phyloP scores from a whole-genome alignment of 306 rosid genomes.

The Albizia julibrissin region DNA sequence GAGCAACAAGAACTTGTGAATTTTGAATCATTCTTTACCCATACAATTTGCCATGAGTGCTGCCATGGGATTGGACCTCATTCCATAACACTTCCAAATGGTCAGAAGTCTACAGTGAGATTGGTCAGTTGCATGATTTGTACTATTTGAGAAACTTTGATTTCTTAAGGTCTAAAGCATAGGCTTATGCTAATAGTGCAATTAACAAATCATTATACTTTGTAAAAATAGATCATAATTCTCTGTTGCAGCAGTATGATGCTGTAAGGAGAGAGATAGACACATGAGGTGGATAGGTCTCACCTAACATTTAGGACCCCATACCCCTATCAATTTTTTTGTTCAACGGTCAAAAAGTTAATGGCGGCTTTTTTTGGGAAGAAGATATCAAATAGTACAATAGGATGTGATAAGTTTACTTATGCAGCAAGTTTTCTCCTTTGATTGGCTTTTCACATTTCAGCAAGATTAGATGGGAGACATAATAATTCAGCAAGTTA shows the following conservation, averaged over 20 bases:
- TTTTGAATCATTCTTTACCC: conserved; percentile 94
- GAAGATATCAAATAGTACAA: background rate
- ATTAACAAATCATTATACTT: background rate
- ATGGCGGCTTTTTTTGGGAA: background rate
- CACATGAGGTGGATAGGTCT: background rate
- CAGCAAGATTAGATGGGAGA: background rate
- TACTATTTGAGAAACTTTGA: conserved; percentile 1
- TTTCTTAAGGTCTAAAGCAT: background rate
- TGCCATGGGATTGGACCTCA: conserved; percentile 99
- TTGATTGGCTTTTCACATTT: background rate
- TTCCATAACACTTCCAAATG: conserved; percentile 81
- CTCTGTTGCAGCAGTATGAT: background rate
- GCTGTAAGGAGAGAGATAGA: background rate
- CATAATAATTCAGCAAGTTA: background rate
- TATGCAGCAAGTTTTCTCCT: background rate
- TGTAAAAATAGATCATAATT: background rate
- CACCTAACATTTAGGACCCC: background rate
- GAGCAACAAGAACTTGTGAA: conserved; percentile 81
- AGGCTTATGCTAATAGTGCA: background rate
- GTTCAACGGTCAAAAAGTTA: background rate
- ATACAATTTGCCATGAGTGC: conserved; percentile 95
- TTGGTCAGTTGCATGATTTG: conserved; percentile 60
- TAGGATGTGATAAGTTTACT: background rate
- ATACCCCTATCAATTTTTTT: no score
- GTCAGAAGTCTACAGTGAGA: conserved; percentile 83